Percentiles rank a stretch among this genome's conserved stretches.
These are phyloP conservation scores for Dipodascopsis uninucleata DNA, from an alignment of 805 yeast genomes.

Conservation along the genomic window DNA sequence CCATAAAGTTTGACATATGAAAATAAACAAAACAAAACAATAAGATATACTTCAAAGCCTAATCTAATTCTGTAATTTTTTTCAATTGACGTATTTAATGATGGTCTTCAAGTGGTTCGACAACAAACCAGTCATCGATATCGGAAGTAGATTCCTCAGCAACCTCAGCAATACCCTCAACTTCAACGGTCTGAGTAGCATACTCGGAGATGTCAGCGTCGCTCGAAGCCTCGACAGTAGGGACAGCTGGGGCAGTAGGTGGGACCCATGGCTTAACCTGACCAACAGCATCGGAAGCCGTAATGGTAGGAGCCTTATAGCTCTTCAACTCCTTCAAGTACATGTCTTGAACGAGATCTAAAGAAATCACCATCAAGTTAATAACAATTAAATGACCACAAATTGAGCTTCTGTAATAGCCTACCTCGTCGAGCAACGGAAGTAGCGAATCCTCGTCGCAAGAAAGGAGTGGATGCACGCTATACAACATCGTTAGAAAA, in stretches of 20 bases:
- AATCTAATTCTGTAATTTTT: too few relatives aligned
- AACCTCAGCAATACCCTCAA: conserved; percentile 52
- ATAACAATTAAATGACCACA: neutral
- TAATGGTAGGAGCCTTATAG: conserved; percentile 77
- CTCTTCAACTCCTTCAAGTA: conserved; percentile 82
- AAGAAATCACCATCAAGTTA: neutral
- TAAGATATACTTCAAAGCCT: too few relatives aligned
- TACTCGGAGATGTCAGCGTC: conserved; percentile 67
- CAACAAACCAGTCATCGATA: conserved; percentile 43
- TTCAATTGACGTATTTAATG: too few relatives aligned
- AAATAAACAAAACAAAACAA: too few relatives aligned
- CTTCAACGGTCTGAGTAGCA: conserved; percentile 62
- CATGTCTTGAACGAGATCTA: conserved; percentile 73
- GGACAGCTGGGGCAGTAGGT: conserved; percentile 75
- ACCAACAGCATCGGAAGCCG: conserved; percentile 70
- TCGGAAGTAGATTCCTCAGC: conserved; percentile 38
- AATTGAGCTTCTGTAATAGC: too few relatives aligned
- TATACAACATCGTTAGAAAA: neutral
- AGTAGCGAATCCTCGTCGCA: conserved; percentile 23
- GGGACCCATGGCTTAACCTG: conserved; percentile 78
- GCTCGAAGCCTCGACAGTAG: conserved; percentile 57
- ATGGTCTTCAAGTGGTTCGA: conserved; percentile 39
- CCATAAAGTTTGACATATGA: too few relatives aligned
- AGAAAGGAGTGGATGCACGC: conserved; percentile 19
- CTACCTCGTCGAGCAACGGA: conserved; percentile 23